phyloP scores from a whole-genome alignment of 192 early-diverging fungal species.

The Dispira parvispora region DNA sequence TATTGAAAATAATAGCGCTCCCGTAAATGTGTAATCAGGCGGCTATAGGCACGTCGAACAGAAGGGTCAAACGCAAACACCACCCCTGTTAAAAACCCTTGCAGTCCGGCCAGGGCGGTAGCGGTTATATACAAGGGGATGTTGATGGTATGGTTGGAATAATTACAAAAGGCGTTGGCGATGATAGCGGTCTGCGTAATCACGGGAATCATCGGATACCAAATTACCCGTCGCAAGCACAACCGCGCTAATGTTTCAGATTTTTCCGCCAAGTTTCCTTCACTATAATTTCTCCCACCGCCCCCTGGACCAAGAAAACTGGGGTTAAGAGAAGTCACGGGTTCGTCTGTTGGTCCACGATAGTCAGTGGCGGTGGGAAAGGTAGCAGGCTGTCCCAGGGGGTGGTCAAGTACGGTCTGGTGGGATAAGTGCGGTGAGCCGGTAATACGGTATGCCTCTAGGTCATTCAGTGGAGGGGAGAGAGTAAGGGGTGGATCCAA shows the following conservation, averaged over 20 bases:
- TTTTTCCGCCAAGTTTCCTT: slow-evolving; percentile 8
- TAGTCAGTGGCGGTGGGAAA: neutral
- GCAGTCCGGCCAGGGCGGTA: slow-evolving; percentile 5
- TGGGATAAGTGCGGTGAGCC: neutral
- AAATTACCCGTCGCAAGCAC: slow-evolving; percentile 9
- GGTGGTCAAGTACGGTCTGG: neutral
- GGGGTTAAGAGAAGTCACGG: neutral
- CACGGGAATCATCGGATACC: slow-evolving; percentile 11
- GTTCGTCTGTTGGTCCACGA: neutral
- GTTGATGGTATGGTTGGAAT: neutral
- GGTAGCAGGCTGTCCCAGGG: neutral
- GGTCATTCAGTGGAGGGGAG: slow-evolving; percentile 1
- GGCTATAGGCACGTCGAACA: neutral
- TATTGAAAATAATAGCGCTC: slow-evolving; percentile 10
- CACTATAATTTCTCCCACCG: neutral
- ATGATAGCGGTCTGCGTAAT: slow-evolving; percentile 8
- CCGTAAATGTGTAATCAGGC: neutral
- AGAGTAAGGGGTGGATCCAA: neutral
- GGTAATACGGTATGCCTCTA: neutral
- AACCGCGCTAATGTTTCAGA: neutral
- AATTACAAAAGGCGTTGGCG: slow-evolving; percentile 9
- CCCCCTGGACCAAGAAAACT: too few relatives aligned
- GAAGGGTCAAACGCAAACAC: slow-evolving; percentile 12
- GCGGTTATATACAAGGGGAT: slow-evolving; percentile 6
- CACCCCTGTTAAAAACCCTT: slow-evolving; percentile 9